Conservation (phyloP, 2,329 filamentous ascomycete genomes). For the Tympanopsis confertula region DNA sequence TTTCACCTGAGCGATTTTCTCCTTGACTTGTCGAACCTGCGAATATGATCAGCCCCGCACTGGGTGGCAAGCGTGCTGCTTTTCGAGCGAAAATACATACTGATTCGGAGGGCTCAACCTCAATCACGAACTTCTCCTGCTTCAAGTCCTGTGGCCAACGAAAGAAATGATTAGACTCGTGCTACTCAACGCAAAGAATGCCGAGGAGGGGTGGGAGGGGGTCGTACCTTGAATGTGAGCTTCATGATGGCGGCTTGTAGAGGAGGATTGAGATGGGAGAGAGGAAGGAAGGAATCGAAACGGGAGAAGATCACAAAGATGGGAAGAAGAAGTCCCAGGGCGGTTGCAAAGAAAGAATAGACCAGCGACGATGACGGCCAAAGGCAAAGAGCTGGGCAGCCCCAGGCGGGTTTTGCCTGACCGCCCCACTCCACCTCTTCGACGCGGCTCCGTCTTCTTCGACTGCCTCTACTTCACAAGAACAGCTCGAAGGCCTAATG, state of each 20-base stretch:
- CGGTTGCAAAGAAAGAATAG: no score
- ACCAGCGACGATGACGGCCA: no score
- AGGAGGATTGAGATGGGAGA: conserved; percentile 3
- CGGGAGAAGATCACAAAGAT: no score
- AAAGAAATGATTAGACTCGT: conserved; percentile 7
- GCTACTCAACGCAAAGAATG: conserved; percentile 11
- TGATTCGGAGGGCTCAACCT: conserved; percentile 83
- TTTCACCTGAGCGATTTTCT: conserved; percentile 83
- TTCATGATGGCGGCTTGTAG: conserved; percentile 35
- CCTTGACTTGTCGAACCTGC: conserved; percentile 81
- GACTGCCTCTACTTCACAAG: no score
- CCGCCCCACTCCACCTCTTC: no score
- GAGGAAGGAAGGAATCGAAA: background rate
- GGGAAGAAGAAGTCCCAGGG: no score
- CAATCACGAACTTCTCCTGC: conserved; percentile 95
- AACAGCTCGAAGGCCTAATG: no score
- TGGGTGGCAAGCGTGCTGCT: conserved; percentile 3
- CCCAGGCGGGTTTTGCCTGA: no score
- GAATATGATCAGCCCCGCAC: conserved; percentile 3
- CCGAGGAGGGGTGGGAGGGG: conserved; percentile 8
- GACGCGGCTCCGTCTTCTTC: no score
- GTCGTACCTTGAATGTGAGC: conserved; percentile 58
- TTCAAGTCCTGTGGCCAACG: conserved; percentile 69
- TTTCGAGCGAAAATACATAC: conserved; percentile 39
- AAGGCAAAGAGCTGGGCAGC: no score